Evolutionary conservation across 1,284 basidiomycete genomes (phyloP), one percentile per base, ranked within the genome.

Genomic region (Cryptococcus sp.): DNA sequence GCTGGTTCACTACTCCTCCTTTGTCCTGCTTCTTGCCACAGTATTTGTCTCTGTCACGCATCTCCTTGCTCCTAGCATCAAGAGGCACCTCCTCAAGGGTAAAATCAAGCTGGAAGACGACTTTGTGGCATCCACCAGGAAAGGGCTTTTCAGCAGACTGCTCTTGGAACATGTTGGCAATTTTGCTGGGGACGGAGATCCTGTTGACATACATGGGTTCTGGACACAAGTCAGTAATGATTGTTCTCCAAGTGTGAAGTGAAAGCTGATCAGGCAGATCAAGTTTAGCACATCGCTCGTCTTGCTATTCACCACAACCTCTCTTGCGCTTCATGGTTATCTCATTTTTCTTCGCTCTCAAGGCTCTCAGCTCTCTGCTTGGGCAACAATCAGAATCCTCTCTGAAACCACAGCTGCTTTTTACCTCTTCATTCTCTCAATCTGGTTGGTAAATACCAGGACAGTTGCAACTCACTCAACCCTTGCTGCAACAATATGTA

Each of bases 161-260:
- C 38, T 58, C 2, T 35, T 58, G 5, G 43, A 37, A 14, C 47
- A 56, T 31, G 38, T 56, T 19, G 54, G 54, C 25, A 19, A 34
- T 16, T 23, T 45, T 3, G 18, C 35, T 5, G 34, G 22, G 14
- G 51, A 62, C 35, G 63, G 61, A 2, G 53, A 58, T 9, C 56
- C 58, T 4, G 50, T 61, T 2, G 39, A 60, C 11, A 33, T 53
- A 10, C 21, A 25, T 1, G 33, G 18, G 16, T 65, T 65, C 34
- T 63, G 60, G 60, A 35, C 19, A 19, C 51, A 21, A 1, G 63
- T 65, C 39, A 52, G 58, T 52, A 2, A 2, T 42, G 19, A 28
- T 7, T 5, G 21, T 43, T 9, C 9, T 5, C 21, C 6, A 14
- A 18, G n/a, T 37, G 26, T 14, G 18, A 14, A 19, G 23, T 14